Evolutionary conservation across 1,139 yeast species (phyloP).

Genomic region (Suhomyces guaymorum): DNA sequence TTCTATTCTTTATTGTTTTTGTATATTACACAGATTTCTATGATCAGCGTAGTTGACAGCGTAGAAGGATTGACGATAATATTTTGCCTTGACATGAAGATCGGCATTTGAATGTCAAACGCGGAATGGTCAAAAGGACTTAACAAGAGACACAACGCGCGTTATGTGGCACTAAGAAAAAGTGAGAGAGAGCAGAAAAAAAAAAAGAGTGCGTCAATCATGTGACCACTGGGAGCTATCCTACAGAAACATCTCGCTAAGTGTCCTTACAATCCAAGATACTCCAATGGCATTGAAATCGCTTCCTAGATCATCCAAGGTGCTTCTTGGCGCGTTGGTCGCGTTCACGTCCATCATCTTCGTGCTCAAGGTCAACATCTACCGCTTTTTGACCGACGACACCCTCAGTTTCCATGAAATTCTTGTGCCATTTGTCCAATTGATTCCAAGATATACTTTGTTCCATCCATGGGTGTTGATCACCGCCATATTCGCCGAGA

Average conservation of each 20-base stretch:
- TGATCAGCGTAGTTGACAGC: too few species aligned
- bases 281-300: slow-evolving; percentile 7
- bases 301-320: slow-evolving; percentile 30
- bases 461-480: slow-evolving; percentile 76
- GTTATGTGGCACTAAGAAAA: too few species aligned
- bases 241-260: not conserved
- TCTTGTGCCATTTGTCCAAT: slow-evolving; percentile 61
- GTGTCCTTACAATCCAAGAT: not conserved
- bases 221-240: not conserved
- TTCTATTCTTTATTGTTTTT: slow-evolving; percentile 11
- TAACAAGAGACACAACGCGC: too few species aligned
- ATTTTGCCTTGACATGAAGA: too few species aligned
- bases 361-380: slow-evolving; percentile 28
- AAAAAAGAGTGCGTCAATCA: too few species aligned
- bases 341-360: slow-evolving; percentile 29
- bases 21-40: slow-evolving; percentile 10
- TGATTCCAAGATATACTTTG: slow-evolving; percentile 65
- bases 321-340: slow-evolving; percentile 28
- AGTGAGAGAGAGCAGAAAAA: too few species aligned
- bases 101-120: too few species aligned
- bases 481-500: slow-evolving; percentile 73
- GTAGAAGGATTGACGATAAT: too few species aligned
- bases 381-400: slow-evolving; percentile 8
- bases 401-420: slow-evolving; percentile 36
- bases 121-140: too few species aligned